These are phyloP conservation scores for Macadamia tetraphylla DNA, from an alignment of 164 flowering plant genomes.

Conservation along the genomic window DNA sequence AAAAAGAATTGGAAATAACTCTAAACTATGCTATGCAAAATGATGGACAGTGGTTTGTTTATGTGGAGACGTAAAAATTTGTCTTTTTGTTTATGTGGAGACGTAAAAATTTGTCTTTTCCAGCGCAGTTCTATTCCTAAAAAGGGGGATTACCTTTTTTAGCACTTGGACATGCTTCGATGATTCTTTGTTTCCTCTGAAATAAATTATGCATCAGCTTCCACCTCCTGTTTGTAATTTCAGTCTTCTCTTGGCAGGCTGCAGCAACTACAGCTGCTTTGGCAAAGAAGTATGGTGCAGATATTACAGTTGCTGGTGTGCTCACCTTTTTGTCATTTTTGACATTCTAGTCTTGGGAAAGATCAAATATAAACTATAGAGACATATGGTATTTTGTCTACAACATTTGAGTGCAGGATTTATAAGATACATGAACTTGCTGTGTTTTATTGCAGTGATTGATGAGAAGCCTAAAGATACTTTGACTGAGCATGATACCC, in stretches of 20 bases:
- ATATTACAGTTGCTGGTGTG: slow-evolving; percentile 93
- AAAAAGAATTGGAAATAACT: too few relatives aligned
- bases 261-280: slow-evolving; percentile 76
- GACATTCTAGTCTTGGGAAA: neutral
- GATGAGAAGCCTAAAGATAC: slow-evolving; percentile 74
- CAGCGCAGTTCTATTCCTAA: too few relatives aligned
- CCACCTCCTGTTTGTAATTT: neutral
- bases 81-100: too few relatives aligned
- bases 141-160: too few relatives aligned
- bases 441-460: slow-evolving; percentile 68
- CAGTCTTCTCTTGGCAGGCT: slow-evolving; percentile 42
- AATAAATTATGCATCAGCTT: too few relatives aligned
- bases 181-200: too few relatives aligned
- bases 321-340: slow-evolving; percentile 1
- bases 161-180: too few relatives aligned
- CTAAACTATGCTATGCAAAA: too few relatives aligned
- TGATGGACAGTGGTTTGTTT: too few relatives aligned
- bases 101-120: too few relatives aligned
- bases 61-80: too few relatives aligned
- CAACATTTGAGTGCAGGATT: slow-evolving; percentile 22
- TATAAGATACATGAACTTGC: slow-evolving; percentile 22
- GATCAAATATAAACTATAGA: slow-evolving; percentile 12
- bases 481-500: slow-evolving; percentile 74
- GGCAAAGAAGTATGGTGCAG: slow-evolving; percentile 95
- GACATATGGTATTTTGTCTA: slow-evolving; percentile 11